Base-by-base conservation (phyloP, 2,329 filamentous ascomycete genomes). In the Tolypocladium cylindrosporum region DNA sequence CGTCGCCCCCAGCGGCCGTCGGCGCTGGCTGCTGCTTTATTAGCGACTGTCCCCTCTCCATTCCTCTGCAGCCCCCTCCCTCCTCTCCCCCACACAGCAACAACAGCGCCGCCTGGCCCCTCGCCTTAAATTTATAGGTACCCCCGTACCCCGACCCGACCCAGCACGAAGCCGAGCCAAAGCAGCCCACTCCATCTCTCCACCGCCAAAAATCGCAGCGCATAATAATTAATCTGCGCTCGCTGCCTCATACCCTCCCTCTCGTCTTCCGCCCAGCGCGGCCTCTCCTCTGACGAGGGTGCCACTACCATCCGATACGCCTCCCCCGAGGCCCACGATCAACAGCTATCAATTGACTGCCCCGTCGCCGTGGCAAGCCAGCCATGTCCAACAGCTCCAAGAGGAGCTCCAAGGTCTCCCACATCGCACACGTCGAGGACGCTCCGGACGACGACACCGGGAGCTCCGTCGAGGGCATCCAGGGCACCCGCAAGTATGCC, bases 371-470 rank as follows among this genome's bases (percentile, higher is more conserved):
- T n/a, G 41, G 41, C 31, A 48, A 61, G 54, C 61, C 62, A 68
- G 71, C 66, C 67, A 82, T 82, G 79, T 71, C 77, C 58, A 56
- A 54, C 42, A 66, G 66, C 64, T 63, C 61, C 65, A 68, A 70
- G 63, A 56, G 53, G 39, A 67, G 66, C 64, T 63, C 61, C 65
- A 67, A 69, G 63, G 62, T 60, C 60, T 65, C 68, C 53, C 62
- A 71, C 64, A 70, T 77, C 57, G 75, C 75, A 58, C 76, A 76
- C 66, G 72, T 80, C 59, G 76, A 83, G 67, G 81, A 82, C 41
- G 61, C 60, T 58, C 77, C 72, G 53, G 78, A 82, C 64, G 79
- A 82, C 63, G 79, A 82, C 55, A 70, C 73, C 14, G 78, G 74
- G 45, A 76, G 76, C 57, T 68, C 73, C 41, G 67, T 74, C 45